These are phyloP conservation scores for Aquilaria malaccensis DNA, from an alignment of 345 rosid genomes.

Conservation along the genomic window DNA sequence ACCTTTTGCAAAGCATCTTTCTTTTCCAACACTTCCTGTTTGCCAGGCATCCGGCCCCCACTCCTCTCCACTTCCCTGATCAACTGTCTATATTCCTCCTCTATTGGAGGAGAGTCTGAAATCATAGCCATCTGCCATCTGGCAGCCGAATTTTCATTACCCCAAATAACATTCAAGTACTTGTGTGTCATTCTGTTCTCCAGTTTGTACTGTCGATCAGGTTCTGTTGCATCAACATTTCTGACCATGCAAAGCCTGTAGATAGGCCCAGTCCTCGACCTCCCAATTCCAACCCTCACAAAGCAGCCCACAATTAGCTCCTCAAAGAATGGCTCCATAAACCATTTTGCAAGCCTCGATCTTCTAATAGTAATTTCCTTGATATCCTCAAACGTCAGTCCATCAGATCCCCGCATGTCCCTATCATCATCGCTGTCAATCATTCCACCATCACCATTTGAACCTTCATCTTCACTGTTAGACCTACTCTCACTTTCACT, in stretches of 20 bases:
- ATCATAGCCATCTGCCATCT: slow-evolving; percentile 99
- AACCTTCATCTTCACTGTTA: slow-evolving; percentile 83
- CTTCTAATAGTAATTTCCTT: slow-evolving; percentile 81
- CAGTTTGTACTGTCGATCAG: slow-evolving; percentile 68
- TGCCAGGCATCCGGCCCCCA: slow-evolving; percentile 78
- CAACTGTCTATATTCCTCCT: slow-evolving; percentile 89
- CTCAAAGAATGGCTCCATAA: slow-evolving; percentile 99
- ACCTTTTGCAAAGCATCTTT: slow-evolving; percentile 64
- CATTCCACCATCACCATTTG: slow-evolving; percentile 78
- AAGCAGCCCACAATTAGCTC: slow-evolving; percentile 93
- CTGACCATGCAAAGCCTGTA: slow-evolving; percentile 86
- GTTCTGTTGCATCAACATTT: slow-evolving; percentile 88
- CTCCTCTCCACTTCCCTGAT: slow-evolving; percentile 79
- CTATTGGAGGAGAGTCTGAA: slow-evolving; percentile 83
- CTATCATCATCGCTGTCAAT: slow-evolving; percentile 91
- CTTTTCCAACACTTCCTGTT: slow-evolving; percentile 79
- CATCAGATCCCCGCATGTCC: slow-evolving; percentile 41
- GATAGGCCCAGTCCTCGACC: slow-evolving; percentile 65
- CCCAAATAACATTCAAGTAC: slow-evolving; percentile 88
- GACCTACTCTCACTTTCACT: slow-evolving; percentile 84
- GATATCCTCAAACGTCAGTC: slow-evolving; percentile 69
- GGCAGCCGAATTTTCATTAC: slow-evolving; percentile 87
- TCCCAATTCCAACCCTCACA: slow-evolving; percentile 93
- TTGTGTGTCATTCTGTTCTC: slow-evolving; percentile 79
- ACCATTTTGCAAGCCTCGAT: slow-evolving; percentile 92